Conservation (phyloP, 1,284 basidiomycete genomes). For the Tausonia pullulans region DNA sequence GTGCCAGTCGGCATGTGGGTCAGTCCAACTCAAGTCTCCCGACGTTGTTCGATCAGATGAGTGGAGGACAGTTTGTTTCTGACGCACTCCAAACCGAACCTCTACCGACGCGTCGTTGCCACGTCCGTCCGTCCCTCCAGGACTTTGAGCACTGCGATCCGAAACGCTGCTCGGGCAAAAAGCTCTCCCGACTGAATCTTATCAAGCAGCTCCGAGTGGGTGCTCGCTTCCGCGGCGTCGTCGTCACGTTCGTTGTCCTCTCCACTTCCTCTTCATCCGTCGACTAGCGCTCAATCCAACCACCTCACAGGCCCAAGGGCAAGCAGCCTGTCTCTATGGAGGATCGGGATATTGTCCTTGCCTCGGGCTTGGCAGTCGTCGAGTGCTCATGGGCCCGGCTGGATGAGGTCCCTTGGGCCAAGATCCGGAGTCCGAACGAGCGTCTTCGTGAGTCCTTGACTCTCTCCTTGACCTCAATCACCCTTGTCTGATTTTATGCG, state of each 20-base stretch:
- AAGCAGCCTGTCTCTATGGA: conserved; percentile 68
- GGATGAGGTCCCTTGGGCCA: conserved; percentile 86
- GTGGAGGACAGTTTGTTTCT: not conserved
- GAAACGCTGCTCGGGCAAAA: conserved; percentile 87
- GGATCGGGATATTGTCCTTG: conserved; percentile 67
- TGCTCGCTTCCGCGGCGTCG: conserved; percentile 77
- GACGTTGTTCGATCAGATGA: not conserved
- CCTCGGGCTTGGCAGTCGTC: conserved; percentile 79
- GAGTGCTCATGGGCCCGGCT: conserved; percentile 96
- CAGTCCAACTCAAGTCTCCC: not conserved
- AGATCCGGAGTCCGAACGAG: conserved; percentile 87
- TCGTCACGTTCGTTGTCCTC: conserved; percentile 62
- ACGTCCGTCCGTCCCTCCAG: conserved; percentile 34
- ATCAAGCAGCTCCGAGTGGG: conserved; percentile 77
- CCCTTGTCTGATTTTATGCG: not conserved
- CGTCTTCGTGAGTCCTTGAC: conserved; percentile 54
- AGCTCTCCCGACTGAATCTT: conserved; percentile 71
- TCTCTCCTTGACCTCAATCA: too few species aligned
- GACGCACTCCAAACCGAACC: not conserved
- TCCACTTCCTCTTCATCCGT: not conserved
- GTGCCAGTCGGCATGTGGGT: conserved; percentile 18
- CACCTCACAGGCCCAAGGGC: conserved; percentile 66
- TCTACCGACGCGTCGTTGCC: not conserved
- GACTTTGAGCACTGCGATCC: conserved; percentile 98
- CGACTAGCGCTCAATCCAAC: not conserved